Evolutionary conservation across 1,284 basidiomycete genomes (phyloP).

Genomic region (Ustilago nuda): DNA sequence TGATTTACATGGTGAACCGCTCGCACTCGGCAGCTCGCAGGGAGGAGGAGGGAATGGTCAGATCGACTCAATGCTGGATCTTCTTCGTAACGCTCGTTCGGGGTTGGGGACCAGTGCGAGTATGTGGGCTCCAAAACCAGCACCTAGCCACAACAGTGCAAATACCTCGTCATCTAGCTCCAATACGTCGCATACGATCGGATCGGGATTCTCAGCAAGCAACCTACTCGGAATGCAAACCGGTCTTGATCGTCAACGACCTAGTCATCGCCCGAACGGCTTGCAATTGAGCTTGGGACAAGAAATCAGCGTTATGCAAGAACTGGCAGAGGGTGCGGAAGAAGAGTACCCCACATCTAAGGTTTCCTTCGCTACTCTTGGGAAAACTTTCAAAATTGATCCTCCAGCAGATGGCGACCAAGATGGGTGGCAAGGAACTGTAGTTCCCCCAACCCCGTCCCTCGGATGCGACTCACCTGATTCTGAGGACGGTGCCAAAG

Average conservation of each 20-base stretch:
- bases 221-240: slow-evolving; percentile 40
- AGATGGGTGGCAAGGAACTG: slow-evolving; percentile 34
- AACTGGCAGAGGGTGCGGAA: slow-evolving; percentile 46
- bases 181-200: slow-evolving; percentile 26
- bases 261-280: slow-evolving; percentile 48
- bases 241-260: slow-evolving; percentile 35
- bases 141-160: slow-evolving; percentile 7
- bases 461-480: slow-evolving; percentile 41
- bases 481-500: slow-evolving; percentile 25
- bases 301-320: slow-evolving; percentile 51
- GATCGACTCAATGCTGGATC: slow-evolving; percentile 52
- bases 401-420: slow-evolving; percentile 10
- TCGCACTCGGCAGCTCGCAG: slow-evolving; percentile 16
- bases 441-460: slow-evolving; percentile 48
- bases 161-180: slow-evolving; percentile 7
- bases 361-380: slow-evolving; percentile 24
- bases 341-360: slow-evolving; percentile 33
- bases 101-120: slow-evolving; percentile 44
- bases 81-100: slow-evolving; percentile 40
- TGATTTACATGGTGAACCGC: slow-evolving; percentile 25
- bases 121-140: slow-evolving; percentile 51
- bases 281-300: slow-evolving; percentile 49
- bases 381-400: slow-evolving; percentile 29
- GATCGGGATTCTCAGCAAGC: slow-evolving; percentile 22
- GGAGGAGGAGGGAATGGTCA: slow-evolving; percentile 10